These are phyloP conservation scores for Fusarium ambrosium DNA, from an alignment of 2,329 filamentous ascomycete species.

Conservation along the genomic window DNA sequence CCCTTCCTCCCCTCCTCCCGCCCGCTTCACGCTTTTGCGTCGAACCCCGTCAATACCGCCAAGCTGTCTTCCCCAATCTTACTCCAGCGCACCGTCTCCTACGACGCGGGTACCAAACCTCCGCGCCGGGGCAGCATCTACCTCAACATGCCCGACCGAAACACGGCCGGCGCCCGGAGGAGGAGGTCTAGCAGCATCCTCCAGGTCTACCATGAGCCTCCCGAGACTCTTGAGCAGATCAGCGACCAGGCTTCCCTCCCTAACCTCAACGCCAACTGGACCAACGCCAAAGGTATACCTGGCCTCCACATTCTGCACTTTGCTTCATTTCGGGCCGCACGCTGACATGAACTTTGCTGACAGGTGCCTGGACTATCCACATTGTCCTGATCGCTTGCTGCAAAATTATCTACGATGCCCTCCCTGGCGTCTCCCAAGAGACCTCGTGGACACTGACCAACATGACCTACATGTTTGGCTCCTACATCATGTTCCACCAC, in stretches of 20 bases:
- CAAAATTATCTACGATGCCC: conserved; percentile 97
- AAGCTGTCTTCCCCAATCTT: conserved; percentile 94
- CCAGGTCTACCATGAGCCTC: conserved; percentile 94
- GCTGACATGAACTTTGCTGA: conserved; percentile 31
- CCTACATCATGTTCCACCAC: conserved; percentile 99
- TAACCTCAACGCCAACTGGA: conserved; percentile 98
- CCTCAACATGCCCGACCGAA: conserved; percentile 71
- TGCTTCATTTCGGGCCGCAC: conserved; percentile 10
- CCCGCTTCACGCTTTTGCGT: conserved; percentile 27
- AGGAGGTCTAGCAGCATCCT: conserved; percentile 95
- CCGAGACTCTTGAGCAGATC: conserved; percentile 96
- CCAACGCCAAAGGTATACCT: conserved; percentile 92
- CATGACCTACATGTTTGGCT: conserved; percentile 98
- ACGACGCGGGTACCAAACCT: conserved; percentile 83
- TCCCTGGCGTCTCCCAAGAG: conserved; percentile 96
- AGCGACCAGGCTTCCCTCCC: conserved; percentile 95
- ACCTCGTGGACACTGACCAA: conserved; percentile 99
- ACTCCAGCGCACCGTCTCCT: conserved; percentile 90
- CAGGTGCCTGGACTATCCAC: conserved; percentile 98
- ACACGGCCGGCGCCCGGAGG: conserved; percentile 72
- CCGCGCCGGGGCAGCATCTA: conserved; percentile 72
- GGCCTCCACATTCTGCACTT: conserved; percentile 15
- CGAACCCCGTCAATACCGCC: conserved; percentile 77
- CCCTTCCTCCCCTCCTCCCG: conserved; percentile 23
- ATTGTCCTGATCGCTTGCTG: conserved; percentile 90